These are phyloP conservation scores for Ophiostoma novo-ulmi DNA, from an alignment of 2,329 filamentous ascomycete species.

Conservation along the genomic window DNA sequence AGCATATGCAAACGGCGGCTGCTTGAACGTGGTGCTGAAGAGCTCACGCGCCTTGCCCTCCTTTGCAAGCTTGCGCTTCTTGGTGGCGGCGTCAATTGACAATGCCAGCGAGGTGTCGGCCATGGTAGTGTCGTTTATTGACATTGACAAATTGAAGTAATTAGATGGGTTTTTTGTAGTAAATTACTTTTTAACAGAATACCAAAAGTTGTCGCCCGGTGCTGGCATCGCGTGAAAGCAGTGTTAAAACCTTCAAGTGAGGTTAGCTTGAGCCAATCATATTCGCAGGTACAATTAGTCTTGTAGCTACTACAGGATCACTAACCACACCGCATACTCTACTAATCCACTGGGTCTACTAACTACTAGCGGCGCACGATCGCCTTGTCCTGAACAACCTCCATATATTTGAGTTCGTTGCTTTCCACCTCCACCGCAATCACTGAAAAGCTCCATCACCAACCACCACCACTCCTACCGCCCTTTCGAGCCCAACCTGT, in stretches of 20 bases:
- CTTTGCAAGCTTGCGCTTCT: slow-evolving; percentile 14
- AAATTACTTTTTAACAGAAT: too few species aligned
- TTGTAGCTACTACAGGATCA: too few species aligned
- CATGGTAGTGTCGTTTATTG: slow-evolving; percentile 31
- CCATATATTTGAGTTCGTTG: neutral
- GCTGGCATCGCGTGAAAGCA: neutral
- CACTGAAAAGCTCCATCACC: neutral
- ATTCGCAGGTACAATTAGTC: neutral
- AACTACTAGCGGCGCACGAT: slow-evolving; percentile 16
- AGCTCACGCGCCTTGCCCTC: slow-evolving; percentile 37
- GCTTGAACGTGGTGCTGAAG: slow-evolving; percentile 47
- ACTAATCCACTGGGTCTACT: neutral
- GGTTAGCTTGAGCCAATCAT: slow-evolving; percentile 3
- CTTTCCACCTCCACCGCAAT: neutral
- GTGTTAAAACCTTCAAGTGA: slow-evolving; percentile 5
- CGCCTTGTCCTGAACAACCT: slow-evolving; percentile 9
- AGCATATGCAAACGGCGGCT: slow-evolving; percentile 52
- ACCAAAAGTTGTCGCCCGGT: neutral
- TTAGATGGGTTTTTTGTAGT: too few species aligned
- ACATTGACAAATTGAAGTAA: neutral
- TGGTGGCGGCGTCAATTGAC: slow-evolving; percentile 21
- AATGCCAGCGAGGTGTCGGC: slow-evolving; percentile 22
- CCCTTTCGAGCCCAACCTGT: neutral
- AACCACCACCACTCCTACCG: neutral
- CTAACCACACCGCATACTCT: neutral